Conservation (phyloP, 768 basidiomycete genomes). For the Podaxis carcinomalis region DNA sequence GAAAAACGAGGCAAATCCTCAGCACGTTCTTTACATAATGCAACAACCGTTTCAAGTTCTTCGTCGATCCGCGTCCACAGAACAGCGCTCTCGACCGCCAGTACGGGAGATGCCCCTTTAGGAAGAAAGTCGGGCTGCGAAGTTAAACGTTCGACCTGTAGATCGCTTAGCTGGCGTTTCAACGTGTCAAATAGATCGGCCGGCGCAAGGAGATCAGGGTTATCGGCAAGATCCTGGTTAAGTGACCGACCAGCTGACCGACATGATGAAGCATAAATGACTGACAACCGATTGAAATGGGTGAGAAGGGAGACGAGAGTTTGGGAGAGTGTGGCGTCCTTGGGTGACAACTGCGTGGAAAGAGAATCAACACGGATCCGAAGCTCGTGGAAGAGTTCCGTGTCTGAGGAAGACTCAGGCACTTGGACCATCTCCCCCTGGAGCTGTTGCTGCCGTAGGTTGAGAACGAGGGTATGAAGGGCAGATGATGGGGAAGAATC, state of each 20-base stretch:
- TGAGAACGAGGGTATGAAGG: constrained; percentile 57
- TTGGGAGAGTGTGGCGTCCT: constrained; percentile 60
- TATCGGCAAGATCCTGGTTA: background rate
- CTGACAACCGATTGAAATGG: constrained; percentile 62
- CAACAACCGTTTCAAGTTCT: constrained; percentile 64
- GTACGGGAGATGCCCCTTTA: constrained; percentile 38
- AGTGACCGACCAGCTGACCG: constrained; percentile 14
- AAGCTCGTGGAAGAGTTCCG: constrained; percentile 58
- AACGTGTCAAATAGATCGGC: constrained; percentile 55
- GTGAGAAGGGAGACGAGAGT: constrained; percentile 66
- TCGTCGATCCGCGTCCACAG: constrained; percentile 75
- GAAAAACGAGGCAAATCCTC: constrained; percentile 27
- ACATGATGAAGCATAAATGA: constrained; percentile 28
- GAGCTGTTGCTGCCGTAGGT: constrained; percentile 49
- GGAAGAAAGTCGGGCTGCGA: constrained; percentile 32
- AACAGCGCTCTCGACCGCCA: constrained; percentile 55
- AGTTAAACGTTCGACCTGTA: constrained; percentile 55
- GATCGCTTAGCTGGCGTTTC: constrained; percentile 61
- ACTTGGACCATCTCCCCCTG: constrained; percentile 45
- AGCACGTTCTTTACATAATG: constrained; percentile 61
- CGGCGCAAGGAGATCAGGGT: constrained; percentile 22
- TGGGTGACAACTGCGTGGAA: constrained; percentile 35
- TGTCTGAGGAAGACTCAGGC: constrained; percentile 33
- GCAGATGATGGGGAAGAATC: constrained; percentile 41
- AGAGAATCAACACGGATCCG: constrained; percentile 47